Percentiles rank a stretch among this genome's conserved stretches.
Conservation (phyloP, 192 early-diverging fungal genomes). For the Endogone sp. region DNA sequence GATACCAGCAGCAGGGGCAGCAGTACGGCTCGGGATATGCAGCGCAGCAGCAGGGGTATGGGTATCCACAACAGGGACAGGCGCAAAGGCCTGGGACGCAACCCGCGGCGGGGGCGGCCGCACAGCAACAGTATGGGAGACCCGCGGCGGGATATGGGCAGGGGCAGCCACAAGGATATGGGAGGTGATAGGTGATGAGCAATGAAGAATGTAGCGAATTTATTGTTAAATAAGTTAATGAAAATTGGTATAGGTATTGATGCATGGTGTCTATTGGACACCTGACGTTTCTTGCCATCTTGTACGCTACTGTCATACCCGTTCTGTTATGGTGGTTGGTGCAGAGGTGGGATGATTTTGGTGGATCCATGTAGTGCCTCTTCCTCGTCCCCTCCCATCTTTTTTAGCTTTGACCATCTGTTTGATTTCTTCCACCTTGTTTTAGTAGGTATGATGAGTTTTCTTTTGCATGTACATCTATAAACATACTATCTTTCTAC, state of each 20-base stretch:
- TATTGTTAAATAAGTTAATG: too few species aligned
- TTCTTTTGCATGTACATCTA: neutral
- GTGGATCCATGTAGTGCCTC: too few species aligned
- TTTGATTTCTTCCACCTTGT: too few species aligned
- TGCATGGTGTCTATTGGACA: neutral
- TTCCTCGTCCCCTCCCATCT: neutral
- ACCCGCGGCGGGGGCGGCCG: too few species aligned
- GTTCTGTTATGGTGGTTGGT: neutral
- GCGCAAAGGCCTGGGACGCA: neutral
- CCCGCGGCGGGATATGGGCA: neutral
- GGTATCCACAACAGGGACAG: neutral
- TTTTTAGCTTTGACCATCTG: neutral
- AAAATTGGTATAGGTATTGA: neutral
- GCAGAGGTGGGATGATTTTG: neutral
- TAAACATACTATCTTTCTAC: neutral
- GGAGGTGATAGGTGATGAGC: neutral
- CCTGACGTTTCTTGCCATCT: neutral
- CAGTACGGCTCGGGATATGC: neutral
- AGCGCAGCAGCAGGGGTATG: neutral
- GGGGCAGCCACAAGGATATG: neutral
- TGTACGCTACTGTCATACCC: too few species aligned
- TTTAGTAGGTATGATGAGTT: too few species aligned
- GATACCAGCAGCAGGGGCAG: neutral
- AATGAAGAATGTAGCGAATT: neutral
- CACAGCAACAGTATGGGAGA: neutral